Percentiles rank a stretch among this genome's conserved stretches.
phyloP scores from a whole-genome alignment of 202 grass and related monocot genomes.

The Bolboschoenoplectus hybrid region DNA sequence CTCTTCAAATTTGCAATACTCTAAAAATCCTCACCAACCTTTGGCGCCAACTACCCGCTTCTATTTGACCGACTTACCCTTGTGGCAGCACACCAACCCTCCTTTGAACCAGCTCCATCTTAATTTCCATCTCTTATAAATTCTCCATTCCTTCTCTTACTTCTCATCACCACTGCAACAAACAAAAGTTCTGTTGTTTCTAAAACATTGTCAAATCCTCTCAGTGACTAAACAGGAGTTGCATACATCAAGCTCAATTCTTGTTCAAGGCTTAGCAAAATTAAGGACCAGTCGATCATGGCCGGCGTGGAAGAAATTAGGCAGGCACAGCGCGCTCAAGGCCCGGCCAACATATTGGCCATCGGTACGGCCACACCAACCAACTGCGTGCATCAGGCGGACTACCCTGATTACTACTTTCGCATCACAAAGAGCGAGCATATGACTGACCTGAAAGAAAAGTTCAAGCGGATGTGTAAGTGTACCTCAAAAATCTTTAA shows the following conservation, averaged over 20 bases:
- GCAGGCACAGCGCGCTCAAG: constrained; percentile 52
- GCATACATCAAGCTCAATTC: constrained; percentile 36
- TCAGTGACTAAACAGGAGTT: not conserved
- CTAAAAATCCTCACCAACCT: not conserved
- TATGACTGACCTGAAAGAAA: constrained; percentile 65
- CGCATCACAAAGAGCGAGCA: constrained; percentile 66
- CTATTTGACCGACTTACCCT: not conserved
- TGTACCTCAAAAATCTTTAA: not conserved
- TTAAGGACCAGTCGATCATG: not conserved
- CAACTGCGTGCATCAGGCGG: constrained; percentile 64
- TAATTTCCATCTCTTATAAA: not conserved
- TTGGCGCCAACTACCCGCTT: not conserved
- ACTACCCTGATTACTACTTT: constrained; percentile 90
- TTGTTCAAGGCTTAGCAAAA: not conserved
- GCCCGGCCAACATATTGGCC: constrained; percentile 58
- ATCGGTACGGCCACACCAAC: constrained; percentile 67
- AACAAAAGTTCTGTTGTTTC: not conserved
- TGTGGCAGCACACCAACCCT: not conserved
- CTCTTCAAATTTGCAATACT: constrained; percentile 1
- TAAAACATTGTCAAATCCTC: not conserved
- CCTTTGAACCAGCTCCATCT: not conserved
- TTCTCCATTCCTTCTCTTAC: not conserved
- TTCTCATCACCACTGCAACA: not conserved
- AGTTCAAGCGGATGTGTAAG: constrained; percentile 79
- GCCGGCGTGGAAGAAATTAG: not conserved